Evolutionary conservation across 208 protist species (phyloP), one percentile per base, ranked within the genome.

Genomic region (Leishmania braziliensis): DNA sequence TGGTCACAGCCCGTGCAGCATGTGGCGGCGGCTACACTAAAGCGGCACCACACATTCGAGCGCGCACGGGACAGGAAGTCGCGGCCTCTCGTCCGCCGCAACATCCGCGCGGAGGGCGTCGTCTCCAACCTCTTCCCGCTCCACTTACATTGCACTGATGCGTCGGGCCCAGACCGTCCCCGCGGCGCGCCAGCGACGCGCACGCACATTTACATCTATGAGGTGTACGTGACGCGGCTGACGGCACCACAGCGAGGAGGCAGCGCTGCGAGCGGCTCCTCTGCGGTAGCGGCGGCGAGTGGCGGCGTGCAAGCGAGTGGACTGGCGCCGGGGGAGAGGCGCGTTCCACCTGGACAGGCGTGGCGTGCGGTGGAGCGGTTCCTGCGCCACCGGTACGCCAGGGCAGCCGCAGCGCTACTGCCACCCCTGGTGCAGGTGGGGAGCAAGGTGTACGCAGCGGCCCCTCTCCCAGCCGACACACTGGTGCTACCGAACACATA

Each of bases 111-210:
- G 16, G 92, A 94, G 66, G 95, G 95, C 56, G 93, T 92, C 20
- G 54, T 90, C 29, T 97, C 93, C 26, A 98, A 98, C 75, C 39
- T 98, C 20, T 98, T 89, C 75, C 90, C 90, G 0, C 16, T 98
- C 23, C 23, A 16, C 39, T 89, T 95, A 43, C 50, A 9, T 58
- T 62, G 5, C 23, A 29, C 63, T 1, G 78, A 79, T 14, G 29
- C 43, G 36, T 51, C 48, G 60, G 26, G 20, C 29, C 53, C 14
- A 48, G 36, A 51, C 69, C 29, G 69, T 29, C 46, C n/a, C 26
- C 18, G 33, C 9, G 58, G 23, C 4, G 60, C 69, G 39, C 36
- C 62, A 73, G 43, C n/a, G 74, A 16, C 16, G 51, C 66, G 50
- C n/a, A 50, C 74, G 60, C 78, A 58, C 16, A 39, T 97, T 39